phyloP scores from a whole-genome alignment of 75 land plant genomes.

The Sequoiadendron giganteum region DNA sequence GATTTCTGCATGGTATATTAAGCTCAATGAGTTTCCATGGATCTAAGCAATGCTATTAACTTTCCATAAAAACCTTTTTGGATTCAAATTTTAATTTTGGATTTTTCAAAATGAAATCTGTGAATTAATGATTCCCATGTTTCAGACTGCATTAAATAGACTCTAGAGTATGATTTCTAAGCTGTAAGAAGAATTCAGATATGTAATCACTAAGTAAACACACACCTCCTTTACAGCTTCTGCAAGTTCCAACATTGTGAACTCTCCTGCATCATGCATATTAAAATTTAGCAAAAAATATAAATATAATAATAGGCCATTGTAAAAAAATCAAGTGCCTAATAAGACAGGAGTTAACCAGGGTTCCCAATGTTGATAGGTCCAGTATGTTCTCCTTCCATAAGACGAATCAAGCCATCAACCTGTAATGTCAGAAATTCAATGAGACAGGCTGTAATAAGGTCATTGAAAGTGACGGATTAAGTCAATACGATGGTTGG shows the following conservation, averaged over 20 bases:
- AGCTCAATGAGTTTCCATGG: background rate
- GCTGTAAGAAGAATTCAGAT: background rate
- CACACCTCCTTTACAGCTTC: slow-evolving; percentile 74
- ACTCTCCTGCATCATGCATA: slow-evolving; percentile 62
- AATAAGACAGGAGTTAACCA: slow-evolving; percentile 31
- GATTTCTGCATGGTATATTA: background rate
- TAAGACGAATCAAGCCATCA: slow-evolving; percentile 88
- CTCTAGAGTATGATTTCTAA: background rate
- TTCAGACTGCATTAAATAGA: background rate
- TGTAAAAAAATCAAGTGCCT: background rate
- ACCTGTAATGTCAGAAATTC: slow-evolving; percentile 44
- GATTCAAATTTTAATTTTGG: background rate
- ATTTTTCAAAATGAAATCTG: background rate
- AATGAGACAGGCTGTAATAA: background rate
- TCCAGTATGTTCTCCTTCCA: slow-evolving; percentile 93
- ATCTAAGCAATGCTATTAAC: background rate
- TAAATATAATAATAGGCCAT: background rate
- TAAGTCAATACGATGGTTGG: background rate
- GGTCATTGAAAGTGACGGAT: background rate
- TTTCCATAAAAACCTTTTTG: background rate
- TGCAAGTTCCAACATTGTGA: slow-evolving; percentile 96
- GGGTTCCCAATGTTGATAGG: slow-evolving; percentile 98
- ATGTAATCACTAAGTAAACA: background rate
- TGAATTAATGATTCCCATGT: background rate
- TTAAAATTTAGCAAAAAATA: background rate